Percentiles rank a stretch among this genome's conserved stretches.
Conservation (phyloP, 2,329 filamentous ascomycete species). For the Colletotrichum sp. region DNA sequence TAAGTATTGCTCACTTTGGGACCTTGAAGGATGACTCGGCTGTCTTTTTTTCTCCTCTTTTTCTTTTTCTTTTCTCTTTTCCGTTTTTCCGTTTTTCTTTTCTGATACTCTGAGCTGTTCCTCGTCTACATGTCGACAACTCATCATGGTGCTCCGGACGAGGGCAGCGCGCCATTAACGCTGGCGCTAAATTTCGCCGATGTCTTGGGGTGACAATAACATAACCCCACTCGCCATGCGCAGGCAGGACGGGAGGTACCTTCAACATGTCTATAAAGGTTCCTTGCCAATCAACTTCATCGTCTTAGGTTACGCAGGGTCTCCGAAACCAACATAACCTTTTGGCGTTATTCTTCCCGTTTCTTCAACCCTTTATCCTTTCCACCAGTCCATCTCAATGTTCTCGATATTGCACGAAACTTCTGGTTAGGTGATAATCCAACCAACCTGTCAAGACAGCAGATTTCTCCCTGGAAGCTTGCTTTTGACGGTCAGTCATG, state of each 20-base stretch:
- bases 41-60: background rate
- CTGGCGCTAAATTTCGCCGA: background rate
- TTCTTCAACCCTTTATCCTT: background rate
- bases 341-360: background rate
- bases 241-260: background rate
- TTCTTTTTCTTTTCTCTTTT: too few relatives aligned
- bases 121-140: background rate
- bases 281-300: background rate
- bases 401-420: background rate
- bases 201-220: background rate
- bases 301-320: background rate
- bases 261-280: background rate
- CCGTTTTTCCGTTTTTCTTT: background rate
- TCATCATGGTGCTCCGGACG: background rate
- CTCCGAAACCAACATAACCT: background rate
- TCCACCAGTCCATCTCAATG: background rate
- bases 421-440: rapidly evolving
- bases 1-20: background rate
- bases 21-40: background rate
- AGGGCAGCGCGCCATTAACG: background rate
- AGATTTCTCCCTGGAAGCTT: background rate
- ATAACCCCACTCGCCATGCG: too few relatives aligned
- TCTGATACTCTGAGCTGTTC: background rate
- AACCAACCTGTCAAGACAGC: background rate
- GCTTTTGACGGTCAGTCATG: background rate